phyloP scores from a whole-genome alignment of 2,329 filamentous ascomycete genomes.

The Stagonosporopsis rhizophila region DNA sequence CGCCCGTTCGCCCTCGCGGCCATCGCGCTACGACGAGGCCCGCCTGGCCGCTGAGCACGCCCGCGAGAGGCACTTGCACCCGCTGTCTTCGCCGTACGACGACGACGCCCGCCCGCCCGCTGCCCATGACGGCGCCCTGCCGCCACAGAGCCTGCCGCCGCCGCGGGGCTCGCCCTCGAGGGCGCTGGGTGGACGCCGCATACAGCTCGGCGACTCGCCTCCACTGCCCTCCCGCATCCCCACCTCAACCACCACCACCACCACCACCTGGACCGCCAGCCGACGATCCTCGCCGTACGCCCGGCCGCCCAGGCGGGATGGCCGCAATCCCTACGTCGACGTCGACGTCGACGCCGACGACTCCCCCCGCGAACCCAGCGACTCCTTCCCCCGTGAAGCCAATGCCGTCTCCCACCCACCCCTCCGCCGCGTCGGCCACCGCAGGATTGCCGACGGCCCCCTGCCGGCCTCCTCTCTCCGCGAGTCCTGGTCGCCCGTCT shows the following conservation, averaged over 20 bases:
- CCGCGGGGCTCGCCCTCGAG: too few relatives aligned
- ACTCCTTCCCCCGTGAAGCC: conserved; percentile 1
- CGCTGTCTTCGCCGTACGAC: too few relatives aligned
- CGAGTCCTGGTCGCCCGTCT: conserved; percentile 48
- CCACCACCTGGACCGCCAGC: conserved; percentile 4
- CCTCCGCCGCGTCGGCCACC: conserved; percentile 49
- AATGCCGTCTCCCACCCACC: conserved; percentile 44
- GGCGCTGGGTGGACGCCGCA: too few relatives aligned
- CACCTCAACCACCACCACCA: too few relatives aligned
- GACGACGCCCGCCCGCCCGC: too few relatives aligned
- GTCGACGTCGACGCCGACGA: conserved; percentile 22
- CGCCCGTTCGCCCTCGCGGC: conserved; percentile 19
- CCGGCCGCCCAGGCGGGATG: background rate
- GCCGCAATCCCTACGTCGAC: background rate
- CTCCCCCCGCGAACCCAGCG: background rate
- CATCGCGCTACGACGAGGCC: background rate
- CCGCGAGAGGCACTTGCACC: too few relatives aligned
- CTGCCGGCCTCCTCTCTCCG: conserved; percentile 47
- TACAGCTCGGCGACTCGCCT: background rate
- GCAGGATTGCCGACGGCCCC: conserved; percentile 46
- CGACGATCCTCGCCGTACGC: conserved; percentile 5
- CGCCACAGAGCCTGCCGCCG: too few relatives aligned
- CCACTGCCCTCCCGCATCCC: background rate
- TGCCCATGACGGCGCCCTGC: too few relatives aligned
- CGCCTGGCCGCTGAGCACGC: too few relatives aligned